Base-by-base conservation (phyloP, 78 protist species). In the Guillardia theta region DNA sequence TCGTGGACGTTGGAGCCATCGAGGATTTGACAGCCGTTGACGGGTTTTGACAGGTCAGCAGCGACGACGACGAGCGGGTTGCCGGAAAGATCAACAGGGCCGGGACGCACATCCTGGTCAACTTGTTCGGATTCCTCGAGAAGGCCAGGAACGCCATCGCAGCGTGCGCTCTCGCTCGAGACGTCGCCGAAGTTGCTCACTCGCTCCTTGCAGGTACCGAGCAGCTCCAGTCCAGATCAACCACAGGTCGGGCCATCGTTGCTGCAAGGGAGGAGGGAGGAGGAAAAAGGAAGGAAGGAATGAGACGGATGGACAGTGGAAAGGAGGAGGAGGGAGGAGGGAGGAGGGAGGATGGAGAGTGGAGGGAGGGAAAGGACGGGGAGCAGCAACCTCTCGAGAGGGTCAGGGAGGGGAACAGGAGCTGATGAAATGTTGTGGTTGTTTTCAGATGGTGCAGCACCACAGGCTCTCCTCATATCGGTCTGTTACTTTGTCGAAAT, bases 91-190 rank as follows among this genome's bases (percentile, higher is more conserved):
- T 70, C 83, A 70, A 70, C 41, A 1, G 1, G 36, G 41, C 33
- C 6, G 41, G 45, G 27, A 43, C 83, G 41, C 41, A 24, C 83
- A 12, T 70, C 41, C 6, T 70, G 4, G 41, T 70, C 33, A 33
- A 24, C 45, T 43, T 70, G 21, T 70, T 36, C 41, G 83, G 83
- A 36, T 70, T 70, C 41, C 83, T 70, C 45, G 83, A 70, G 46
- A 70, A 70, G 83, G n/a, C 83, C 41, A 36, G 83, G 21, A 70
- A 70, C 83, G 10, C 83, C 45, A 70, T 70, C 83, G 83, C 83
- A 4, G 83, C 41, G 83, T 33, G 27, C 70, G 2, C 27, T 6
- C 2, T 0, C 27, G 39, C 70, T 6, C 70, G 15, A 50, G 58
- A 10, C 58, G 30, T 15, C 58, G 30, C 58, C 58, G 30, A 50